phyloP scores from a whole-genome alignment of 192 early-diverging fungal species.

The Spizellomyces punctatus region DNA sequence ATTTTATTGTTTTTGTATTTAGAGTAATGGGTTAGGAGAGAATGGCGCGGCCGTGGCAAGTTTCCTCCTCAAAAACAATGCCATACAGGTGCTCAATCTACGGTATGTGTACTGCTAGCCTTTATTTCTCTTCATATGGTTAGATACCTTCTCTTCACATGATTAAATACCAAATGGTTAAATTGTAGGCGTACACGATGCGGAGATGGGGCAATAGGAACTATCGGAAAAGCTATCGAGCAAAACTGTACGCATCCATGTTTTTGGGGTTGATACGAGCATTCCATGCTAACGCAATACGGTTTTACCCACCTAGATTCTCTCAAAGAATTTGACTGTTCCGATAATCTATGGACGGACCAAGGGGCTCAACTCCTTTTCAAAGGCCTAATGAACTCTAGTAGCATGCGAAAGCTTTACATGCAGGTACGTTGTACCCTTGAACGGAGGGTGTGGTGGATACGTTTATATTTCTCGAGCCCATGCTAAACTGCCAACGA shows the following conservation, averaged over 20 bases:
- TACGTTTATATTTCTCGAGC: background rate
- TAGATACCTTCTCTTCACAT: background rate
- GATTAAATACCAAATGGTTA: background rate
- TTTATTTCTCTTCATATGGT: background rate
- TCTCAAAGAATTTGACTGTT: constrained; percentile 45
- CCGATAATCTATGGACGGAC: constrained; percentile 51
- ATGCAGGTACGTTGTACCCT: constrained; percentile 25
- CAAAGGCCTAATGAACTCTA: constrained; percentile 44
- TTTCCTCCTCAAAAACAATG: constrained; percentile 40
- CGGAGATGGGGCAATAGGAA: constrained; percentile 36
- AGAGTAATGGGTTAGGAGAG: constrained; percentile 53
- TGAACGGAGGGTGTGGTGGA: background rate
- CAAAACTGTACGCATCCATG: constrained; percentile 40
- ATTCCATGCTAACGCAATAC: too few species aligned
- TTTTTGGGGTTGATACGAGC: background rate
- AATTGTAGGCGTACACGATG: constrained; percentile 39
- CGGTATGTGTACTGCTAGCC: constrained; percentile 25
- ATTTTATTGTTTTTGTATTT: constrained; percentile 2
- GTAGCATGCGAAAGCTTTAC: constrained; percentile 30
- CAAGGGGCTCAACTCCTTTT: constrained; percentile 40
- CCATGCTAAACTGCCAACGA: background rate
- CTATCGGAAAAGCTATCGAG: constrained; percentile 46
- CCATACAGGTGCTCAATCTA: constrained; percentile 39
- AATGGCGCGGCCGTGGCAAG: constrained; percentile 34
- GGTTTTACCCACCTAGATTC: background rate